Evolutionary conservation across 2,329 filamentous ascomycete species (phyloP), one percentile per base, ranked within the genome.

Genomic region (Cladosporium colombiae): DNA sequence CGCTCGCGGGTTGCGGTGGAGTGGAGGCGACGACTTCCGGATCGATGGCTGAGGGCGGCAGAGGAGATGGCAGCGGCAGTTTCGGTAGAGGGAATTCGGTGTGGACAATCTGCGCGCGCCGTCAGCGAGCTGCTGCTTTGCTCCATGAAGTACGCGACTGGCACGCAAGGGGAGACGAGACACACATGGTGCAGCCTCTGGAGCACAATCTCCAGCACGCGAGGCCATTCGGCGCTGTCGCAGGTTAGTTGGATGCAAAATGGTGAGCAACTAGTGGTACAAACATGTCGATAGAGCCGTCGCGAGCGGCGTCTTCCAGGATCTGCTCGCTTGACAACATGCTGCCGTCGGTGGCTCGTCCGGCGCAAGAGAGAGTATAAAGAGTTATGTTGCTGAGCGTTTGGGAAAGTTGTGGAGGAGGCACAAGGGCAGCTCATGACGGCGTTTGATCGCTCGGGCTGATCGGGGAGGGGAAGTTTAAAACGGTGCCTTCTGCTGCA

Each of bases 31-130:
- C 71, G 21, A 76, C 70, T 64, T 75, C 72, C 5, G 74, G 72
- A 56, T 77, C 74, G 63, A 74, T 70, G 52, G 25, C 18, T 13
- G 79, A 81, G 66, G 76, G 76, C 66, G 77, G 80, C 68, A 75
- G 78, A 66, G 80, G 74, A 64, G 80, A 74, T 71, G 80, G 73
- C 67, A 79, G 77, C 52, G 80, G 83, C 62, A 87, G 78, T 62
- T 81, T 83, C 13, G 91, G 91, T 71, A 90, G 89, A 50, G 91
- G 88, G 72, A 96, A 97, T 62, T 89, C 88, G 75, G 88, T 84
- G 77, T 86, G 85, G 49, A 91, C 86, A 70, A 93, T 94, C 91
- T 96, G 67, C 8, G 25, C 25, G 35, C 25, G 50, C n/a, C 23
- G 50, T 63, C 50, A 63, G 50, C 35, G 21, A 52, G n/a, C 21